These are phyloP conservation scores for Ceratocystis huliohia DNA, from an alignment of 2,329 filamentous ascomycete genomes.

Conservation along the genomic window DNA sequence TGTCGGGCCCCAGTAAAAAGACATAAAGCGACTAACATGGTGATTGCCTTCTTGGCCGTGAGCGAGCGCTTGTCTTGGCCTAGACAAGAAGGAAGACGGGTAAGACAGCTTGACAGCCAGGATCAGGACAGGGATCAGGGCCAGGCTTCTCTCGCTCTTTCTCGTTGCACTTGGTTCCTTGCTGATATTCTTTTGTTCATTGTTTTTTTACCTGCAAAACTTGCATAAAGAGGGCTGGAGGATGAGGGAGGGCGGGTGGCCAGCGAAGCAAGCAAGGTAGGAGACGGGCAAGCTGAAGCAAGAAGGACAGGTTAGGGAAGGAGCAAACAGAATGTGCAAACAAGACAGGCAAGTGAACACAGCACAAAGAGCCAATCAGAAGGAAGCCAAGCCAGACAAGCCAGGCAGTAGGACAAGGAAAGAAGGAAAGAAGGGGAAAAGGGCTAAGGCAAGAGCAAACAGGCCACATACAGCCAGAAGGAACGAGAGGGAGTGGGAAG, in stretches of 20 bases:
- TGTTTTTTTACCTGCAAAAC: neutral
- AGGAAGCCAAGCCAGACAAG: neutral
- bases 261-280: neutral
- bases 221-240: neutral
- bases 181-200: neutral
- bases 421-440: neutral
- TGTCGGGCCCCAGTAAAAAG: neutral
- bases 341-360: neutral
- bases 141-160: neutral
- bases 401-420: neutral
- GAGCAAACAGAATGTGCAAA: neutral
- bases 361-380: neutral
- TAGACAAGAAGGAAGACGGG: neutral
- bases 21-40: neutral
- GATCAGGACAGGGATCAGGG: neutral
- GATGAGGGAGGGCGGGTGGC: neutral
- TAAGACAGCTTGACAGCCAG: slow-evolving; percentile 2
- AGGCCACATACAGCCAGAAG: neutral
- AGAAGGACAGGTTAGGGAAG: neutral
- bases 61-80: neutral
- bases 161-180: neutral
- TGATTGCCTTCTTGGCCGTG: neutral
- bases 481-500: neutral
- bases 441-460: neutral
- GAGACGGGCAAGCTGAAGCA: neutral